Evolutionary conservation across 179 eudicot species (phyloP).

Genomic region (Actinidia arguta): DNA sequence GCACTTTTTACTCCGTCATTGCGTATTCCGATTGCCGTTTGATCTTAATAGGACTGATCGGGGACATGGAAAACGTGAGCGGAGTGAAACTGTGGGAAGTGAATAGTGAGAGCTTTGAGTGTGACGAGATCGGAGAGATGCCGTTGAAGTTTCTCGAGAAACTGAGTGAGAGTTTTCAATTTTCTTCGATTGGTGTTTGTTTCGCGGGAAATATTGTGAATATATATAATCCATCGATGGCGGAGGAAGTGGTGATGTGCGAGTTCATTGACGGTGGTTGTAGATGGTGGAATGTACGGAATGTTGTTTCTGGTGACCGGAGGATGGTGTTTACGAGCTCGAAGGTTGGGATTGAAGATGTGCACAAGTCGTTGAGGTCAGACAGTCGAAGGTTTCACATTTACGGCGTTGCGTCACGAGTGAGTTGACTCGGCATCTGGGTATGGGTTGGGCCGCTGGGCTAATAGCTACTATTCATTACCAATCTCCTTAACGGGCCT

Average conservation of each 20-base stretch:
- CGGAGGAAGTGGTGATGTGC: conserved; percentile 44
- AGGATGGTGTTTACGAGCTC: conserved; percentile 53
- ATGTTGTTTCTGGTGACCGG: conserved; percentile 30
- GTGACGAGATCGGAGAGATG: conserved; percentile 55
- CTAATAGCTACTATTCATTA: too few relatives aligned
- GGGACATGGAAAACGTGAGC: conserved; percentile 26
- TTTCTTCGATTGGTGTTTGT: conserved; percentile 42
- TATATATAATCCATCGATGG: conserved; percentile 35
- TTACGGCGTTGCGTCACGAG: neutral
- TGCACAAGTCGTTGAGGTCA: conserved; percentile 37
- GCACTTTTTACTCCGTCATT: conserved; percentile 35
- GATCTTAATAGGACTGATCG: conserved; percentile 50
- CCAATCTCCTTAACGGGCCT: too few relatives aligned
- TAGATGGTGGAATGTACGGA: conserved; percentile 57
- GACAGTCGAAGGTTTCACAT: conserved; percentile 20
- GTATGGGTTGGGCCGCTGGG: too few relatives aligned
- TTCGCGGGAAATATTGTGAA: conserved; percentile 37
- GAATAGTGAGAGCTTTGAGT: conserved; percentile 18
- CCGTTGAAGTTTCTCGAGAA: conserved; percentile 45
- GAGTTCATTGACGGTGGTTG: conserved; percentile 42
- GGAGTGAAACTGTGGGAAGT: conserved; percentile 54
- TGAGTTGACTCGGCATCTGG: neutral
- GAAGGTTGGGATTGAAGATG: conserved; percentile 45
- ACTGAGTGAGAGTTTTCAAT: conserved; percentile 28
- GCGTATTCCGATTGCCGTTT: conserved; percentile 44